phyloP scores from a whole-genome alignment of 2,329 filamentous ascomycete genomes.

The Lachnellula occidentalis region DNA sequence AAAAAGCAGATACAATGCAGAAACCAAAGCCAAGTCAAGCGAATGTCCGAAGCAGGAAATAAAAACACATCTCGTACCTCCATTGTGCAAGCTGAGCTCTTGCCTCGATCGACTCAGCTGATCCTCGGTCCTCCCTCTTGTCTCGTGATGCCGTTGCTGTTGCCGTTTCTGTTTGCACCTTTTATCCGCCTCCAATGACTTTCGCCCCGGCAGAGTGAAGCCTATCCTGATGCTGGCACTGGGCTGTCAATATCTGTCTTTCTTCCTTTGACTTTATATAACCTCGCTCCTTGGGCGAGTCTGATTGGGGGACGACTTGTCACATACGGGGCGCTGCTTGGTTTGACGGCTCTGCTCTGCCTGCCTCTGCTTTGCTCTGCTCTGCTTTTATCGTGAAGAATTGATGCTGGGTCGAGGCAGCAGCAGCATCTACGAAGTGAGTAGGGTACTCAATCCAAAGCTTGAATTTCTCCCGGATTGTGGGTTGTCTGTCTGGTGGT shows the following conservation, averaged over 20 bases:
- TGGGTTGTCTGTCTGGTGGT: too few species aligned
- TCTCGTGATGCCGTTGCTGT: background rate
- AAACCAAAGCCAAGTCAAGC: background rate
- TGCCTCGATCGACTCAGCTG: background rate
- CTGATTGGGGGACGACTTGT: background rate
- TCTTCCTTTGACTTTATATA: background rate
- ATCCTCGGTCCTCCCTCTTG: background rate
- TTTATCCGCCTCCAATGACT: background rate
- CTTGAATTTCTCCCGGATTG: too few species aligned
- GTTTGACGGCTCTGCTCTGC: background rate
- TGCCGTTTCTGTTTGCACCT: background rate
- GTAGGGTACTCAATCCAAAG: too few species aligned
- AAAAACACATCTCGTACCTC: constrained; percentile 9
- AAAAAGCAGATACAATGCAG: background rate
- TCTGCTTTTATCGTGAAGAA: too few species aligned
- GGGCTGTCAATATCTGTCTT: background rate
- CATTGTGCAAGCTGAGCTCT: constrained; percentile 4
- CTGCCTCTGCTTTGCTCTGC: background rate
- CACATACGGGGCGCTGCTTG: background rate
- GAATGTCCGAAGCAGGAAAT: background rate
- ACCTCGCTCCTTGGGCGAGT: background rate
- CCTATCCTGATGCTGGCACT: background rate
- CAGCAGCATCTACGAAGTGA: too few species aligned
- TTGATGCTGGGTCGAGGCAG: too few species aligned
- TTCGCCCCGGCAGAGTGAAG: background rate